Conservation (phyloP, 176 grass and related monocot species). For the Stipa capillata region DNA sequence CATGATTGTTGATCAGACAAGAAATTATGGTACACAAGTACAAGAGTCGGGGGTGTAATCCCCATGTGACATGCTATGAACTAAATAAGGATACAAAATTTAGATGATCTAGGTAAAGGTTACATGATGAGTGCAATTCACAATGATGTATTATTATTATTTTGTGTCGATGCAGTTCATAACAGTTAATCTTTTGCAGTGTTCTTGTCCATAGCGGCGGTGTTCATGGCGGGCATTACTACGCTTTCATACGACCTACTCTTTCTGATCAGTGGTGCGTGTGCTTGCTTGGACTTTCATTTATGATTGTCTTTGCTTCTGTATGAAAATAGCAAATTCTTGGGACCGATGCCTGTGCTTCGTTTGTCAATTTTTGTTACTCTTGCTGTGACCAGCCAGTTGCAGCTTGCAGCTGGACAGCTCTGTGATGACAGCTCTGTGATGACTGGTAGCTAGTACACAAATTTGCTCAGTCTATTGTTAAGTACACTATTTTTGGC, state of each 20-base stretch:
- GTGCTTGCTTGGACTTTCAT: not conserved
- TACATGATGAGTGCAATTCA: not conserved
- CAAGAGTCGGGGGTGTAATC: not conserved
- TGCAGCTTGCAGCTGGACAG: not conserved
- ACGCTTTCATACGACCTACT: constrained; percentile 93
- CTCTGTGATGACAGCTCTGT: not conserved
- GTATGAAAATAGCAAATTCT: not conserved
- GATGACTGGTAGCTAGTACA: not conserved
- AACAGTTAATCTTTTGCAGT: constrained; percentile 37
- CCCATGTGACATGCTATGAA: not conserved
- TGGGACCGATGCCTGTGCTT: not conserved
- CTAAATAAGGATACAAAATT: constrained; percentile 4
- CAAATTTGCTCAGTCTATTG: not conserved
- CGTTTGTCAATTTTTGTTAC: not conserved
- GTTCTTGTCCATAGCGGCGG: constrained; percentile 98
- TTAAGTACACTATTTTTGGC: not conserved
- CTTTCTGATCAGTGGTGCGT: constrained; percentile 83
- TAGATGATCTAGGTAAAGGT: not conserved
- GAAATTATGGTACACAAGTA: not conserved
- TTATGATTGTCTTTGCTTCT: not conserved
- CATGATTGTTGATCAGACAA: not conserved
- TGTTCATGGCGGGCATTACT: constrained; percentile 97
- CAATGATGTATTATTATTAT: not conserved
- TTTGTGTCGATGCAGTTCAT: not conserved
- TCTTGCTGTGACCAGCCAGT: not conserved